These are phyloP conservation scores for Paraphoma sp. DNA, from an alignment of 2,329 filamentous ascomycete genomes.

Conservation along the genomic window DNA sequence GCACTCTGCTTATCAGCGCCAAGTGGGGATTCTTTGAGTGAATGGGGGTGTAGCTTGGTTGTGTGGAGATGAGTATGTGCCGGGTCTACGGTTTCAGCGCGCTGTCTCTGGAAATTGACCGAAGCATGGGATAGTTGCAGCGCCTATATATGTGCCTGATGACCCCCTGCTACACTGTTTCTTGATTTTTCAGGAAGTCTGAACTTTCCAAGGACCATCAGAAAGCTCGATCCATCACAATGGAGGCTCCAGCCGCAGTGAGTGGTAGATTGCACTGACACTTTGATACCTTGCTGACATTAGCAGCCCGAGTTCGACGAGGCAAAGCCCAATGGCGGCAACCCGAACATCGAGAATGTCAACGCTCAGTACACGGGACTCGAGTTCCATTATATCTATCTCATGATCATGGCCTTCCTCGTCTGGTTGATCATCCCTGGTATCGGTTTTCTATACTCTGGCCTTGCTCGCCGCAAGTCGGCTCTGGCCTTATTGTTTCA, in stretches of 20 bases:
- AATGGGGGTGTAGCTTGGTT: conserved; percentile 24
- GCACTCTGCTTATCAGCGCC: conserved; percentile 40
- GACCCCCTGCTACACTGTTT: conserved; percentile 16
- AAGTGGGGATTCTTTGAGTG: conserved; percentile 26
- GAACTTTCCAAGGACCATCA: neutral
- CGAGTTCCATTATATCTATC: conserved; percentile 68
- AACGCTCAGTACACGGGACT: conserved; percentile 65
- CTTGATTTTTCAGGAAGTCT: conserved; percentile 1
- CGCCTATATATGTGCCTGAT: conserved; percentile 24
- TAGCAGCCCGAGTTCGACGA: conserved; percentile 49
- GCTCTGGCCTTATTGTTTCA: conserved; percentile 69
- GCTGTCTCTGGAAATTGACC: conserved; percentile 16
- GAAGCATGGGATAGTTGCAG: conserved; percentile 3
- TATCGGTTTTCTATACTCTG: conserved; percentile 70
- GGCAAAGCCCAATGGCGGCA: conserved; percentile 59
- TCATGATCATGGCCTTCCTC: conserved; percentile 64
- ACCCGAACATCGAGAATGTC: conserved; percentile 61
- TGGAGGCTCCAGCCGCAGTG: conserved; percentile 25
- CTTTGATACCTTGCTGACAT: neutral
- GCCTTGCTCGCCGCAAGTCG: conserved; percentile 68
- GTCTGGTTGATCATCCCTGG: conserved; percentile 73
- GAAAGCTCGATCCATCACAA: conserved; percentile 5
- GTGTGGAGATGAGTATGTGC: conserved; percentile 20
- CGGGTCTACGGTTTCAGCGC: conserved; percentile 10
- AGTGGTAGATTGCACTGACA: conserved; percentile 3